These are phyloP conservation scores for Gardenia jasminoides DNA, from an alignment of 257 asterid species.

Conservation along the genomic window DNA sequence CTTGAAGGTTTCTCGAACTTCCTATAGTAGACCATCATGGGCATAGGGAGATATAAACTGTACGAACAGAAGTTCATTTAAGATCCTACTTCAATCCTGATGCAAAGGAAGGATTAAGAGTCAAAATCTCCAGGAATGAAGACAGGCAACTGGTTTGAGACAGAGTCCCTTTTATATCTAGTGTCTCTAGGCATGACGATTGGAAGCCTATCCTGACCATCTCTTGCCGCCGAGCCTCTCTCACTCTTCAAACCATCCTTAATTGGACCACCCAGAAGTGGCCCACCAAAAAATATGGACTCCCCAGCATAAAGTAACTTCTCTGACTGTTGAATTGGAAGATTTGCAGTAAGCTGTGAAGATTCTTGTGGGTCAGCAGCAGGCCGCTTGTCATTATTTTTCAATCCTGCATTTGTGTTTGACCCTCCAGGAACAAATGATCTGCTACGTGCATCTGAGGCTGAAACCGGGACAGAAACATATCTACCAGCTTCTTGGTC, in stretches of 20 bases:
- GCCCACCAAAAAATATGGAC: constrained; percentile 94
- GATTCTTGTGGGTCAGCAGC: constrained; percentile 36
- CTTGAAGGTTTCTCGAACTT: constrained; percentile 45
- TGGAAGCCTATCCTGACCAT: constrained; percentile 44
- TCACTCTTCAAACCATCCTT: constrained; percentile 51
- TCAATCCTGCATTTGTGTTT: constrained; percentile 27
- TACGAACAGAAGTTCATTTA: not conserved
- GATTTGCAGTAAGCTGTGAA: constrained; percentile 30
- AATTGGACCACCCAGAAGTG: constrained; percentile 66
- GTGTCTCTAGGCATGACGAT: constrained; percentile 49
- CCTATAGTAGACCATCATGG: not conserved
- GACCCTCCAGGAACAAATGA: constrained; percentile 36
- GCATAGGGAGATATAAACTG: not conserved
- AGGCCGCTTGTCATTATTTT: constrained; percentile 44
- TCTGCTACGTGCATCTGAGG: constrained; percentile 57
- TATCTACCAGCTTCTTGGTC: constrained; percentile 98
- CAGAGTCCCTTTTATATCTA: constrained; percentile 70
- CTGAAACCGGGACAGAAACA: constrained; percentile 68
- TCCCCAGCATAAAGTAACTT: constrained; percentile 70
- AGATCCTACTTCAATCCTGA: constrained; percentile 44
- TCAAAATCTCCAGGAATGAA: constrained; percentile 71
- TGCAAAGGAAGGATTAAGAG: constrained; percentile 40
- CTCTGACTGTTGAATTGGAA: constrained; percentile 53
- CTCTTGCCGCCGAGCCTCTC: constrained; percentile 42
- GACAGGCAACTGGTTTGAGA: constrained; percentile 89